Evolutionary conservation across 768 basidiomycete species (phyloP).

Genomic region (Psilocybe azurescens): DNA sequence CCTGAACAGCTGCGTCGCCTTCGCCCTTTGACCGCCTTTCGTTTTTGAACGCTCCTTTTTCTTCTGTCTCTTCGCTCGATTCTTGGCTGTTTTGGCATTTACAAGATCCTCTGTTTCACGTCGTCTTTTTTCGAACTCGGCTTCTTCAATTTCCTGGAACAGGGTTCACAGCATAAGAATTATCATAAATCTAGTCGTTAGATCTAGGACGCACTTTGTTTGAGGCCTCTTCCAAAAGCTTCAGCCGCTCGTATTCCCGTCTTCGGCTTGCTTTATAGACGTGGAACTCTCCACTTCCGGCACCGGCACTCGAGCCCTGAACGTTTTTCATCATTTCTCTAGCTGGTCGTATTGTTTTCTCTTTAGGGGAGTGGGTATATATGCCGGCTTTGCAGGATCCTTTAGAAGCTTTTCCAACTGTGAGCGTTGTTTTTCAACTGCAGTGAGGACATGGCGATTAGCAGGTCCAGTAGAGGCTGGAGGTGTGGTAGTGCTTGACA

Average conservation of each 20-base stretch:
- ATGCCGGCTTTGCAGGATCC: slow-evolving; percentile 84
- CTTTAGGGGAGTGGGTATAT: slow-evolving; percentile 83
- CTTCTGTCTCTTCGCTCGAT: slow-evolving; percentile 92
- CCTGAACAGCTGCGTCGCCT: slow-evolving; percentile 16
- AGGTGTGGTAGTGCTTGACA: slow-evolving; percentile 17
- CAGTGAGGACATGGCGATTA: slow-evolving; percentile 55
- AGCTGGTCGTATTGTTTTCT: slow-evolving; percentile 80
- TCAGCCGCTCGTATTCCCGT: slow-evolving; percentile 94
- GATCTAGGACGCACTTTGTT: slow-evolving; percentile 62
- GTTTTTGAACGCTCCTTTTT: slow-evolving; percentile 78
- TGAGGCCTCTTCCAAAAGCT: slow-evolving; percentile 84
- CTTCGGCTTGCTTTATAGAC: slow-evolving; percentile 96
- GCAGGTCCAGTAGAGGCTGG: slow-evolving; percentile 29
- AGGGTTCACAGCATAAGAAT: neutral
- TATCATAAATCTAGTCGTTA: neutral
- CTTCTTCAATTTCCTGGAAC: slow-evolving; percentile 67
- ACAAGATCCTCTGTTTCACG: slow-evolving; percentile 71
- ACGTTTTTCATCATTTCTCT: slow-evolving; percentile 99
- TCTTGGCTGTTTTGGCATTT: slow-evolving; percentile 93
- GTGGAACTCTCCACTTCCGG: slow-evolving; percentile 97
- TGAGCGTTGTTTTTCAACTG: slow-evolving; percentile 55
- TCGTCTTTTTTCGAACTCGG: slow-evolving; percentile 79
- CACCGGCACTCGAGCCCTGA: slow-evolving; percentile 96
- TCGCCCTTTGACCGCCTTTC: slow-evolving; percentile 36
- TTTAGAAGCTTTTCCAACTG: slow-evolving; percentile 91